Evolutionary conservation across 2,329 filamentous ascomycete genomes (phyloP), one percentile per base, ranked within the genome.

Genomic region (Colletotrichum sp.): DNA sequence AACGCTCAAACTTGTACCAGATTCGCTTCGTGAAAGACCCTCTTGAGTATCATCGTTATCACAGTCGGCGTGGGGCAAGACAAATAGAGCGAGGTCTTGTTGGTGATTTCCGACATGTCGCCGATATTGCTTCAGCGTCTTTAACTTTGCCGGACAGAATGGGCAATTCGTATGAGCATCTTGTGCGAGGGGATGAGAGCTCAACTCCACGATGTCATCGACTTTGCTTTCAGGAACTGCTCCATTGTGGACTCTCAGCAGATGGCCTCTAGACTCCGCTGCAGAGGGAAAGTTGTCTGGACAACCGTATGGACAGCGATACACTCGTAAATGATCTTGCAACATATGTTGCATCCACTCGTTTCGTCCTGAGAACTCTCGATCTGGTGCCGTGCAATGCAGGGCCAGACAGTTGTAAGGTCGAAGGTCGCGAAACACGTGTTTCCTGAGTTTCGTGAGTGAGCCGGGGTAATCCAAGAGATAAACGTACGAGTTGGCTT

Each of bases 391-490:
- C 0, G 63, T 5, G 55, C 86, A 87, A 0, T 76, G 66, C 4
- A 77, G 36, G 0, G 79, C 79, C 0, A 85, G 55, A 48, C 85
- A 87, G 0, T 81, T 74, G 34, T 87, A 87, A 0, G 85, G 85
- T 12, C 82, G 79, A 2, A 87, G 74, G 38, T 87, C 86, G 4
- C 72, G 69, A 56, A 84, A 84, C 0, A 87, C 77, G 65, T 87
- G 86, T 7, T 79, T 79, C 7, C 82, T 83, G 3, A 5, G 2
- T 81, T 5, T 34, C 4, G 2, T 16, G 9, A 7, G n/a, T 16
- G 6, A 65, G 14, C 7, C 2, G 10, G 4, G 4, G 16, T 3
- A 5, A 1, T 3, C 2, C 4, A n/a, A n/a, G 1, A 24, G 8
- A 0, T 59, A 4, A 59, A 14, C 12, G 43, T 34, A 61, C 63